A percentile compares a stretch with the other conserved stretches of the same genome.
These are phyloP conservation scores for Amanita rimosa DNA, from an alignment of 768 basidiomycete genomes.

Conservation along the genomic window DNA sequence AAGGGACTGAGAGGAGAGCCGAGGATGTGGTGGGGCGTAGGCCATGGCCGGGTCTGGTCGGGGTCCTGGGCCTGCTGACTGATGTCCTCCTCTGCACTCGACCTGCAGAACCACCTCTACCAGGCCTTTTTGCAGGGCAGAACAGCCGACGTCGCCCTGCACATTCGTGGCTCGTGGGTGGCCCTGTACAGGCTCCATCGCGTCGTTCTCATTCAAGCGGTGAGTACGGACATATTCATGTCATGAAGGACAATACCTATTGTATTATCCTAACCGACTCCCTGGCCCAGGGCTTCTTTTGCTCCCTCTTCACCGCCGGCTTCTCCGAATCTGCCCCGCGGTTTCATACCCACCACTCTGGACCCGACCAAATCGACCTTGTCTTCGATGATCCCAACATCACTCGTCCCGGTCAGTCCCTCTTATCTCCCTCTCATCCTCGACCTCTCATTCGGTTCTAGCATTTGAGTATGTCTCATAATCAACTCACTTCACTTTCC, in stretches of 20 bases:
- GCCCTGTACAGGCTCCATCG: conserved; percentile 74
- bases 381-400: conserved; percentile 82
- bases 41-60: neutral
- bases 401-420: conserved; percentile 63
- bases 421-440: neutral
- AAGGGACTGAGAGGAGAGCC: conserved; percentile 46
- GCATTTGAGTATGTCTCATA: conserved; percentile 80
- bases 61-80: conserved; percentile 3
- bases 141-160: conserved; percentile 71
- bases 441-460: conserved; percentile 16
- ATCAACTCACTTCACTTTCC: neutral
- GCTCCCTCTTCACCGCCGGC: conserved; percentile 74
- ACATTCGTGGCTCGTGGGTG: conserved; percentile 52
- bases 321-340: conserved; percentile 49
- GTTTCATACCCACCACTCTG: conserved; percentile 14
- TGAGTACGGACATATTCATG: too few relatives aligned
- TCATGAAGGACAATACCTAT: too few relatives aligned
- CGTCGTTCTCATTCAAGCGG: conserved; percentile 83
- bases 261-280: neutral
- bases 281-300: conserved; percentile 64
- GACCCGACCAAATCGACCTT: conserved; percentile 51
- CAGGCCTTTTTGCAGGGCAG: conserved; percentile 55
- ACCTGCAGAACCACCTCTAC: conserved; percentile 71
- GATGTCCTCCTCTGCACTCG: conserved; percentile 34
- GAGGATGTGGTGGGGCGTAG: conserved; percentile 26